Percentiles rank a stretch among this genome's conserved stretches.
Conservation (phyloP, 2,329 filamentous ascomycete species). For the Elsinoe fawcettii region DNA sequence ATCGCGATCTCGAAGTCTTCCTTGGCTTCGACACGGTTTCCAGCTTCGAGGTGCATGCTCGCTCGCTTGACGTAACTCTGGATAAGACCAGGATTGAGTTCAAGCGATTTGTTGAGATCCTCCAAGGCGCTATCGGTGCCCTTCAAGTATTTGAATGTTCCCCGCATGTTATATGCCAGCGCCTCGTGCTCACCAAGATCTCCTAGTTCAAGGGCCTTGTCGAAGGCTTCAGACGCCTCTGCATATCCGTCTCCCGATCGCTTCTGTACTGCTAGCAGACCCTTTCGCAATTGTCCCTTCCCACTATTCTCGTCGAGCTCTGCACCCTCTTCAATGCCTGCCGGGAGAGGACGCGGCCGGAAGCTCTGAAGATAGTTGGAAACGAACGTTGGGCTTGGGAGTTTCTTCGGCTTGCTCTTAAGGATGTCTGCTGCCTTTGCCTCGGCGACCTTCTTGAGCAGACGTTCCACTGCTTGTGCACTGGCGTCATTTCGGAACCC, state of each 20-base stretch:
- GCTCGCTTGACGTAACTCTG: slow-evolving; percentile 99
- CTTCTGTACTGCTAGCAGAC: slow-evolving; percentile 70
- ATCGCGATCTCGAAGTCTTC: slow-evolving; percentile 82
- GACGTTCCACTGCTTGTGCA: slow-evolving; percentile 79
- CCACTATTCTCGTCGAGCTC: slow-evolving; percentile 72
- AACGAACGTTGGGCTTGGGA: slow-evolving; percentile 93
- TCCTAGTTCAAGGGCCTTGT: slow-evolving; percentile 75
- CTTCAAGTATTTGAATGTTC: slow-evolving; percentile 87
- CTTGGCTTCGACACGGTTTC: slow-evolving; percentile 76
- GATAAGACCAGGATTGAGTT: slow-evolving; percentile 77
- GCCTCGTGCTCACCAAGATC: slow-evolving; percentile 78
- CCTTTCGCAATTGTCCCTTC: slow-evolving; percentile 76
- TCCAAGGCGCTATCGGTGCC: slow-evolving; percentile 74
- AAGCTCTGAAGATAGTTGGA: slow-evolving; percentile 99
- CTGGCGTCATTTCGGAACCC: slow-evolving; percentile 88
- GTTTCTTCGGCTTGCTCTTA: slow-evolving; percentile 67
- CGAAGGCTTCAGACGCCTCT: slow-evolving; percentile 76
- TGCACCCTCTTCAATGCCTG: slow-evolving; percentile 71
- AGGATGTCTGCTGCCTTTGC: slow-evolving; percentile 87
- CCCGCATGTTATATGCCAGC: slow-evolving; percentile 90
- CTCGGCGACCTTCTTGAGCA: slow-evolving; percentile 95
- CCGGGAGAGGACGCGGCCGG: slow-evolving; percentile 70
- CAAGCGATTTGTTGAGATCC: slow-evolving; percentile 87
- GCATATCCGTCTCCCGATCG: slow-evolving; percentile 89
- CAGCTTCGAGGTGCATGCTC: slow-evolving; percentile 93